phyloP scores from a whole-genome alignment of 2,329 filamentous ascomycete species.

The Penicillium polonicum region DNA sequence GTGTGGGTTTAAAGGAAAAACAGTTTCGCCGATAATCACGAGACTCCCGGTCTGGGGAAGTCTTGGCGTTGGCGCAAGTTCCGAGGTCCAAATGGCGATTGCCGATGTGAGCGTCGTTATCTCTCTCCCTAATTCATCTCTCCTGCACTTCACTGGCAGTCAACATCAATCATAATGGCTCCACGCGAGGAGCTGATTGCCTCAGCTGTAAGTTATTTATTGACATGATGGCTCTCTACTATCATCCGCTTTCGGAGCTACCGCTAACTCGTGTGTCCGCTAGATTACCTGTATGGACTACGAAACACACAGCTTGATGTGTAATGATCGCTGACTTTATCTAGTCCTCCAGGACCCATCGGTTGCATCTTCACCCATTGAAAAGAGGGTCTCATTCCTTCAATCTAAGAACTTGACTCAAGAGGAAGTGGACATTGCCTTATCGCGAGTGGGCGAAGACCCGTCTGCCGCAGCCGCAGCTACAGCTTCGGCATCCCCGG shows the following conservation, averaged over 20 bases:
- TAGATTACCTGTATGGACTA: slow-evolving; percentile 53
- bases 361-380: slow-evolving; percentile 82
- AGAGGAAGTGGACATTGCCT: slow-evolving; percentile 85
- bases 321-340: slow-evolving; percentile 18
- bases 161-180: slow-evolving; percentile 64
- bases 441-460: slow-evolving; percentile 70
- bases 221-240: slow-evolving; percentile 16
- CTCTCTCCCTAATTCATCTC: slow-evolving; percentile 16
- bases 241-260: slow-evolving; percentile 26
- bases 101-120: slow-evolving; percentile 26
- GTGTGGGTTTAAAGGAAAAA: slow-evolving; percentile 26
- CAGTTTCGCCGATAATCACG: slow-evolving; percentile 27
- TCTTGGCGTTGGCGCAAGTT: slow-evolving; percentile 29
- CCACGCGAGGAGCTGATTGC: slow-evolving; percentile 82
- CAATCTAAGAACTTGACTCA: slow-evolving; percentile 96
- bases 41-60: slow-evolving; percentile 34
- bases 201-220: slow-evolving; percentile 64
- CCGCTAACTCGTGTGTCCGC: slow-evolving; percentile 25
- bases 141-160: slow-evolving; percentile 12
- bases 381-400: slow-evolving; percentile 88
- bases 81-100: slow-evolving; percentile 39
- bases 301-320: background rate
- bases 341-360: slow-evolving; percentile 91
- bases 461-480: slow-evolving; percentile 46
- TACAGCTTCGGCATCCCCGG: slow-evolving; percentile 49